Base-by-base conservation (phyloP, 1,139 yeast genomes). In the Nakaseomyces delphensis region DNA sequence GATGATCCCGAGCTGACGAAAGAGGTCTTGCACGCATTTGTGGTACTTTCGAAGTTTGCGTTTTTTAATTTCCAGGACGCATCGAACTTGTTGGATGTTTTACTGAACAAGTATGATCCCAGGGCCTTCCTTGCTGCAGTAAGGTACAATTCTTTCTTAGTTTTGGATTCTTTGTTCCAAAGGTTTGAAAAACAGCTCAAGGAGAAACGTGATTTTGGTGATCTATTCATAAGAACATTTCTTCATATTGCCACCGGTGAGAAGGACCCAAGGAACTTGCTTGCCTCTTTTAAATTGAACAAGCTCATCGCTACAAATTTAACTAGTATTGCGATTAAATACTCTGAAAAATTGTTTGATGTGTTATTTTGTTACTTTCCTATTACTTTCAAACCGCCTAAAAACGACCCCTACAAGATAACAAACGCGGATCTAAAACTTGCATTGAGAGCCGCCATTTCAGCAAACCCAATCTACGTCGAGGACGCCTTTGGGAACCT, bases 281-380 rank as follows among this genome's bases (percentile, higher is more conserved):
- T 91, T 53, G 49, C 73, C 1, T 84, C 95, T 0, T 87, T 91
- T 55, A 63, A 68, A 3, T 60, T 86, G 41, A 77, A 82, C 52
- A 54, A 63, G 10, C 45, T 45, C 3, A 74, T 91, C 20, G 70
- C 82, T 21, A 51, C 64, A 7, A 51, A 52, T 8, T 70, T 83
- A 38, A 33, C 27, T 1, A 59, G 64, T 1, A 69, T 78, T 41
- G 67, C 68, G 30, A 48, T 53, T 0, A 55, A 63, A 2, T 62
- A 53, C 43, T 62, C 68, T 21, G 80, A 79, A 48, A 86, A 84
- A 21, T 62, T 91, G 45, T 91, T 89, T 57, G 98, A 93, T 59
- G 78, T 84, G 29, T 72, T 87, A 32, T 91, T 91, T 59, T 91
- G 98, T 62, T 93, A 93, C 65, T 93, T 89, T 65, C 99, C 99